Conservation (phyloP, 2,329 filamentous ascomycete genomes). For the Botrytis galanthina region DNA sequence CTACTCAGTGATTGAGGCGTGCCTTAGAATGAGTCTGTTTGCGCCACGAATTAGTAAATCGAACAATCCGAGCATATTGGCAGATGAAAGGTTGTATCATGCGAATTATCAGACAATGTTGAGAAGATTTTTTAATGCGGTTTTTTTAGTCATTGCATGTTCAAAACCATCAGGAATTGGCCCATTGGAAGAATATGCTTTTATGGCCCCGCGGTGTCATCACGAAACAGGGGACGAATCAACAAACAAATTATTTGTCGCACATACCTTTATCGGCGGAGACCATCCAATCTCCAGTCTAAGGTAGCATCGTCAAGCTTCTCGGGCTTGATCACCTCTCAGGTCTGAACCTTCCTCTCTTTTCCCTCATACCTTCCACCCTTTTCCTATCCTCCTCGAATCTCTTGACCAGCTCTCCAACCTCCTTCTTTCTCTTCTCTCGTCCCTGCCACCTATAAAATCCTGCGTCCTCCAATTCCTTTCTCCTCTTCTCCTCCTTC, state of each 20-base stretch:
- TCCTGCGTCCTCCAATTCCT: constrained; percentile 55
- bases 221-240: constrained; percentile 34
- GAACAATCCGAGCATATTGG: not conserved
- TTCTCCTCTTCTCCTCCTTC: constrained; percentile 60
- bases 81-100: not conserved
- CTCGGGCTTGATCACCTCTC: constrained; percentile 40
- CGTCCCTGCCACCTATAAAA: constrained; percentile 85
- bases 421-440: constrained; percentile 74
- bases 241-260: constrained; percentile 14
- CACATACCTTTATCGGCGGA: constrained; percentile 25
- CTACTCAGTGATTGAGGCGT: not conserved
- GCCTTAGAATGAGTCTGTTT: not conserved
- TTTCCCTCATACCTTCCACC: constrained; percentile 67
- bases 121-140: constrained; percentile 67
- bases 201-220: constrained; percentile 55
- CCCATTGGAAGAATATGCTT: constrained; percentile 42
- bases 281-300: not conserved
- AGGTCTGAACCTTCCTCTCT: constrained; percentile 58
- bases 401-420: constrained; percentile 63
- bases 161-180: constrained; percentile 33
- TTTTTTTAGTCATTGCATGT: constrained; percentile 56
- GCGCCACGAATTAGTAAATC: constrained; percentile 2
- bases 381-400: constrained; percentile 77
- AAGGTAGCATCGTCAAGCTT: constrained; percentile 35
- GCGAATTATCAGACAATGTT: constrained; percentile 51